phyloP scores from a whole-genome alignment of 257 asterid species.

The Nicotiana sylvestris region DNA sequence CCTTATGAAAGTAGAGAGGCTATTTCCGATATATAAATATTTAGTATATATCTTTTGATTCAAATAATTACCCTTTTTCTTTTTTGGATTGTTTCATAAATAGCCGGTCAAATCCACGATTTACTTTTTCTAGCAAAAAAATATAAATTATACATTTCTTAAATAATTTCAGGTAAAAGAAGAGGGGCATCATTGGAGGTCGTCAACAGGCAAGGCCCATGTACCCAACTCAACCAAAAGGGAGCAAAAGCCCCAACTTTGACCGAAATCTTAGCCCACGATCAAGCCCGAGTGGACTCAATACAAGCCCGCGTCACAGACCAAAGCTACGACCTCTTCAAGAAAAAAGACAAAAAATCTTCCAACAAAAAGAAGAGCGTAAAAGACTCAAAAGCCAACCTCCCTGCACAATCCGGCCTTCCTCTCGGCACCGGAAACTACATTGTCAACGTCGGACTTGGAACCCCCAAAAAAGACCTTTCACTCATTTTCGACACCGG shows the following conservation, averaged over 20 bases:
- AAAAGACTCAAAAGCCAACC: conserved; percentile 13
- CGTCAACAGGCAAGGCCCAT: conserved; percentile 54
- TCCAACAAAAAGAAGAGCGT: not conserved
- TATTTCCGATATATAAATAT: too few relatives aligned
- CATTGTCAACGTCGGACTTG: conserved; percentile 56
- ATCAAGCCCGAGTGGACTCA: conserved; percentile 47
- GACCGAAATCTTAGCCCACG: conserved; percentile 42
- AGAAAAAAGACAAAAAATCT: not conserved
- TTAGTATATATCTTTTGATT: too few relatives aligned
- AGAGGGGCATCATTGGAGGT: conserved; percentile 44
- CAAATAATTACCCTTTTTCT: too few relatives aligned
- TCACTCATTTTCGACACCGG: conserved; percentile 74
- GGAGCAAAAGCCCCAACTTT: conserved; percentile 19
- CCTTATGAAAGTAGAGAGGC: too few relatives aligned
- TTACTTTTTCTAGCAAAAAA: too few relatives aligned
- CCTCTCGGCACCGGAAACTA: conserved; percentile 58
- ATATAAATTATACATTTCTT: too few relatives aligned
- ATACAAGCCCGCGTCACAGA: conserved; percentile 35
- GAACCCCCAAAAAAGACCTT: conserved; percentile 44
- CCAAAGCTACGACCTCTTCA: not conserved
- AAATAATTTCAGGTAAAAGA: conserved; percentile 35
- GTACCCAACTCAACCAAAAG: conserved; percentile 25
- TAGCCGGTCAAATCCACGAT: rapidly evolving
- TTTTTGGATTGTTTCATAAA: too few relatives aligned
- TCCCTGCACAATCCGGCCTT: conserved; percentile 49